A percentile compares a stretch with the other conserved stretches of the same genome.
Evolutionary conservation across 306 rosid genomes (phyloP).

Genomic region (Rosa lucieae): DNA sequence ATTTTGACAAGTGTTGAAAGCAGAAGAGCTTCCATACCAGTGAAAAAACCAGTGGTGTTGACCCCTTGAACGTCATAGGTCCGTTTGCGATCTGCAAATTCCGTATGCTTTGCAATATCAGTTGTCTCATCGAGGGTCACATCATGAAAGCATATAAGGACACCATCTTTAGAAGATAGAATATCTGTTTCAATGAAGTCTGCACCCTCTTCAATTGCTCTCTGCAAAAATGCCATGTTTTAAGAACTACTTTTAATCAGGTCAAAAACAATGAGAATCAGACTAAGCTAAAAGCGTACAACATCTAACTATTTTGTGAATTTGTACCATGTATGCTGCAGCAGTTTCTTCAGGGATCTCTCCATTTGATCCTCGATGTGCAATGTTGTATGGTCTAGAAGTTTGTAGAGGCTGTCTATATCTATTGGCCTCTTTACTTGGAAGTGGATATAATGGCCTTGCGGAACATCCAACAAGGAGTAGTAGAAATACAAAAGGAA

Average conservation of each 20-base stretch:
- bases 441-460: constrained; percentile 70
- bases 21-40: constrained; percentile 45
- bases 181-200: constrained; percentile 97
- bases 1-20: not conserved
- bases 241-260: not conserved
- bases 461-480: constrained; percentile 55
- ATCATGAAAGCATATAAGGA: constrained; percentile 84
- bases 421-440: constrained; percentile 37
- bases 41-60: constrained; percentile 70
- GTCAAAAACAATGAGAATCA: not conserved
- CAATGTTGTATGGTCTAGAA: constrained; percentile 71
- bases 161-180: constrained; percentile 84
- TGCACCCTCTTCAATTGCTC: constrained; percentile 93
- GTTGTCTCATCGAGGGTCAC: constrained; percentile 72
- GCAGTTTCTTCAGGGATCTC: constrained; percentile 92
- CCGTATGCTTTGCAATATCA: constrained; percentile 51
- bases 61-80: constrained; percentile 77
- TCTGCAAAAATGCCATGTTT: constrained; percentile 50
- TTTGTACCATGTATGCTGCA: constrained; percentile 62
- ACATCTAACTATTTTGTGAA: not conserved
- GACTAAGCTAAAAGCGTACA: not conserved
- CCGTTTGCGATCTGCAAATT: constrained; percentile 75
- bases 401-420: constrained; percentile 61
- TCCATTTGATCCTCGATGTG: constrained; percentile 96
- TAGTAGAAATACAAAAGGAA: constrained; percentile 39